phyloP scores from a whole-genome alignment of 129 eudicot species.

The Apium graveolens region DNA sequence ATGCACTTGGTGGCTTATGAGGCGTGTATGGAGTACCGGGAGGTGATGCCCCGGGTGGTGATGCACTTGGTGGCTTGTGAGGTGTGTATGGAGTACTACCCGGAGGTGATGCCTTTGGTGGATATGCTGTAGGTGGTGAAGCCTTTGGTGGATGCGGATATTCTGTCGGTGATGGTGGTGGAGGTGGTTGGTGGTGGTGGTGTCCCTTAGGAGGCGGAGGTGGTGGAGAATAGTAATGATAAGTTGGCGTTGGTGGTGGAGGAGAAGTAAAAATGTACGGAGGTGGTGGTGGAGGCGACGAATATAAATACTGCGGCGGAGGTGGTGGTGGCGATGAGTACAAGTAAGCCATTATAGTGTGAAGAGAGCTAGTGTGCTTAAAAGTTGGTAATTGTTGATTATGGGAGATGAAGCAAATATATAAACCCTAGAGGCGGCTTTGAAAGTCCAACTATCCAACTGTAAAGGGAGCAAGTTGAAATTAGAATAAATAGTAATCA shows the following conservation, averaged over 20 bases:
- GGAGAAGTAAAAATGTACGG: slow-evolving; percentile 20
- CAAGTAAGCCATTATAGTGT: not conserved
- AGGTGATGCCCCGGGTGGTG: slow-evolving; percentile 14
- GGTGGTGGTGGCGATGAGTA: slow-evolving; percentile 17
- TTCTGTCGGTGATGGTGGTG: not conserved
- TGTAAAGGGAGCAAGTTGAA: not conserved
- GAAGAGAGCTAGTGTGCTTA: not conserved
- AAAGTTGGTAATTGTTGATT: not conserved
- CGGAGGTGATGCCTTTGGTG: slow-evolving; percentile 15
- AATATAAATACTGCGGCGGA: slow-evolving; percentile 5
- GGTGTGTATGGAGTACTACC: slow-evolving; percentile 16
- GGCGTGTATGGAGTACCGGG: slow-evolving; percentile 26
- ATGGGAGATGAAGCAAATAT: not conserved
- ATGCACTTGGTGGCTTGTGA: slow-evolving; percentile 19
- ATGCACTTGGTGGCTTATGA: slow-evolving; percentile 20
- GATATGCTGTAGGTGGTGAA: not conserved
- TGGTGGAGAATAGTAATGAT: slow-evolving; percentile 22
- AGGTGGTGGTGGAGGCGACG: slow-evolving; percentile 18
- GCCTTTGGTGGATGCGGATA: slow-evolving; percentile 14
- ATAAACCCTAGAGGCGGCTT: slow-evolving; percentile 7
- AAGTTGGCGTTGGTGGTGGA: slow-evolving; percentile 25
- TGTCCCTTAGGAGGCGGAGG: slow-evolving; percentile 7
- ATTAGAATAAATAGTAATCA: not conserved
- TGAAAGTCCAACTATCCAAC: not conserved
- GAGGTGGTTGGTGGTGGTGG: not conserved